Evolutionary conservation across 306 rosid species (phyloP).

Genomic region (Vigna trinervia): DNA sequence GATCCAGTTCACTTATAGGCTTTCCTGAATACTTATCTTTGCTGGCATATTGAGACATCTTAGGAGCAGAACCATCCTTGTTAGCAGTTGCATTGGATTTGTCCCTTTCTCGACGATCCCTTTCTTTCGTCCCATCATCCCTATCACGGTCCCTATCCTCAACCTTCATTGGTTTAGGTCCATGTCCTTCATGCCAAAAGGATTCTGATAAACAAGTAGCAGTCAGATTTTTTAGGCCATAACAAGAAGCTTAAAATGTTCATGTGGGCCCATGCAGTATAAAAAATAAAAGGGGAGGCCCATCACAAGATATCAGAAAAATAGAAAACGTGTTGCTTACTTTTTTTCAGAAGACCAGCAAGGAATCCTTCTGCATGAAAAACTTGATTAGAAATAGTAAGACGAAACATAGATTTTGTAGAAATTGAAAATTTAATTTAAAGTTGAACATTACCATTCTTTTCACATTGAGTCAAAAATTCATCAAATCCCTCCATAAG

Average conservation of each 20-base stretch:
- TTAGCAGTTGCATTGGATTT: conserved; percentile 55
- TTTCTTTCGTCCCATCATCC: conserved; percentile 77
- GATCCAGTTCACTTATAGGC: conserved; percentile 96
- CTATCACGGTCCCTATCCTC: conserved; percentile 82
- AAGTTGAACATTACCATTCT: conserved; percentile 74
- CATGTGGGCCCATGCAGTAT: conserved; percentile 18
- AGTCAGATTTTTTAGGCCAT: conserved; percentile 36
- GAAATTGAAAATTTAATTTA: conserved; percentile 41
- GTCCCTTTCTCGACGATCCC: conserved; percentile 85
- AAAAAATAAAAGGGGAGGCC: conserved; percentile 35
- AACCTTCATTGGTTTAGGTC: conserved; percentile 66
- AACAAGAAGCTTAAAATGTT: conserved; percentile 35
- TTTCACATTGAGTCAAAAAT: conserved; percentile 86
- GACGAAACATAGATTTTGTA: conserved; percentile 33
- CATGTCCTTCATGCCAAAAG: conserved; percentile 65
- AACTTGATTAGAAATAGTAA: conserved; percentile 56
- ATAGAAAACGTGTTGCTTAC: conserved; percentile 63
- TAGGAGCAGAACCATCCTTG: conserved; percentile 78
- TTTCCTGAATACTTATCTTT: conserved; percentile 88
- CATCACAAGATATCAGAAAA: conserved; percentile 30
- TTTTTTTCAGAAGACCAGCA: conserved; percentile 95
- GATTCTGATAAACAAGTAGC: conserved; percentile 58
- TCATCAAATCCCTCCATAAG: conserved; percentile 91
- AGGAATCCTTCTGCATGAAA: conserved; percentile 93
- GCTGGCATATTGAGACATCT: conserved; percentile 65